These are phyloP conservation scores for Trichophyton benhamiae DNA, from an alignment of 2,329 filamentous ascomycete species.

Conservation along the genomic window DNA sequence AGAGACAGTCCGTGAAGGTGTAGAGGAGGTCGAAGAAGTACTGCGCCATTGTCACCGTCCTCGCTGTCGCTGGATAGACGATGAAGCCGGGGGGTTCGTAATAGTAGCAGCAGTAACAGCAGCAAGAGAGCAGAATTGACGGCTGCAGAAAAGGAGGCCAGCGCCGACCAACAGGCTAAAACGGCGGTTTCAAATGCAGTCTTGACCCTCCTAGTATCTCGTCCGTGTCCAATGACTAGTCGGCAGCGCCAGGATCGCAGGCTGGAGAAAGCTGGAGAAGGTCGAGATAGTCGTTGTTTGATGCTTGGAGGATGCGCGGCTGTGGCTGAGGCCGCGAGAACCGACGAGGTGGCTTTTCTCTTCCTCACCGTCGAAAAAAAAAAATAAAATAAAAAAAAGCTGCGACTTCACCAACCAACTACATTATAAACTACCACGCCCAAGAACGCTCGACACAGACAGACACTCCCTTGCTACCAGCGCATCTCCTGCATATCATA, in stretches of 20 bases:
- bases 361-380: too few relatives aligned
- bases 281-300: not conserved
- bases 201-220: too few relatives aligned
- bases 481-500: not conserved
- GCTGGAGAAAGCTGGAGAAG: not conserved
- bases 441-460: too few relatives aligned
- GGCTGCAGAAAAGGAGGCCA: too few relatives aligned
- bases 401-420: too few relatives aligned
- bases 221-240: too few relatives aligned
- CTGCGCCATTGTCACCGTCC: conserved; percentile 53
- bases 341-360: not conserved
- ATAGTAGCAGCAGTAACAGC: not conserved
- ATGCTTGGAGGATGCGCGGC: not conserved
- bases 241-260: too few relatives aligned
- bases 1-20: conserved; percentile 87
- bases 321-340: not conserved
- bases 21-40: conserved; percentile 81
- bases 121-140: too few relatives aligned
- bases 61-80: not conserved
- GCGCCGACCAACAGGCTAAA: too few relatives aligned
- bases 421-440: too few relatives aligned
- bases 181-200: too few relatives aligned
- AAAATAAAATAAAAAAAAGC: too few relatives aligned
- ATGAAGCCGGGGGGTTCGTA: not conserved
- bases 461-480: not conserved